phyloP scores from a whole-genome alignment of 768 basidiomycete species.

The Phanerochaete carnosa region DNA sequence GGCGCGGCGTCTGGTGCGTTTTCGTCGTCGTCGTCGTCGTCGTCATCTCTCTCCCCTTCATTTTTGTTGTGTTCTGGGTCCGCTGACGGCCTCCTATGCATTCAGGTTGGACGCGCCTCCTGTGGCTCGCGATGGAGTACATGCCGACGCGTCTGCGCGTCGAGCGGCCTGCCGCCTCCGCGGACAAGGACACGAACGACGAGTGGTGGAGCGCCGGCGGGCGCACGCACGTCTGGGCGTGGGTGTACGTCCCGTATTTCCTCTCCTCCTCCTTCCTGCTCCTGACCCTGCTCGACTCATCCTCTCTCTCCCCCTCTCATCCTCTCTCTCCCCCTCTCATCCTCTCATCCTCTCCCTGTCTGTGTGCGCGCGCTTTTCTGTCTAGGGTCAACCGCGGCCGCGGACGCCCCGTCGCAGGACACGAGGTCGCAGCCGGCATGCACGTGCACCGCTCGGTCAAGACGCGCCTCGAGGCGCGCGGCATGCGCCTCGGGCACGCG shows the following conservation, averaged over 20 bases:
- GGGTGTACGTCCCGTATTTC: conserved; percentile 10
- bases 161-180: conserved; percentile 37
- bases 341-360: background rate
- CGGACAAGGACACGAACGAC: conserved; percentile 18
- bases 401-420: conserved; percentile 39
- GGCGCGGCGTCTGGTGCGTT: conserved; percentile 11
- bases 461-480: conserved; percentile 48
- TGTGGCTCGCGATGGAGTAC: conserved; percentile 65
- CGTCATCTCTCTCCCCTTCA: no score
- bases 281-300: conserved; percentile 24
- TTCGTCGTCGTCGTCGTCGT: no score
- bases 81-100: background rate
- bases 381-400: conserved; percentile 32
- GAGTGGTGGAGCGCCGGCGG: background rate
- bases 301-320: background rate
- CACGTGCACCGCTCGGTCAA: conserved; percentile 49
- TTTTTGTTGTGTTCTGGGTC: no score
- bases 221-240: conserved; percentile 1
- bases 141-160: conserved; percentile 18
- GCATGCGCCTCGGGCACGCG: background rate
- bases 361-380: conserved; percentile 11
- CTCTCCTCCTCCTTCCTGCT: conserved; percentile 11
- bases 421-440: conserved; percentile 33
- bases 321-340: background rate
- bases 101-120: background rate